A percentile compares a stretch with the other conserved stretches of the same genome.
phyloP scores from a whole-genome alignment of 768 basidiomycete species.

The Tremella fuciformis region DNA sequence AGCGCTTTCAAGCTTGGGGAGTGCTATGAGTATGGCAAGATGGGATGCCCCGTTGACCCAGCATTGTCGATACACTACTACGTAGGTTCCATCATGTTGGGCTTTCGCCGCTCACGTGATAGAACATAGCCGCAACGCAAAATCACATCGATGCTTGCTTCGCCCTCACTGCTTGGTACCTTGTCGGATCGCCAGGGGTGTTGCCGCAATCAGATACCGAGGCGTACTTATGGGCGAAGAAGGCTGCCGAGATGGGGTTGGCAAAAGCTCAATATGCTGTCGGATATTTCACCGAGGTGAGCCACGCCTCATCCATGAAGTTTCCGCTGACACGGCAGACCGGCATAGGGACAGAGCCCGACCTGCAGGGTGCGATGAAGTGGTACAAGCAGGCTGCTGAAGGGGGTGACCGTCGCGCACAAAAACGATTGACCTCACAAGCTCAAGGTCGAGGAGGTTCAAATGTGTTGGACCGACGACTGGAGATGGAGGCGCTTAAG shows the following conservation, averaged over 20 bases:
- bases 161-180: conserved; percentile 97
- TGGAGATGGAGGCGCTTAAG: conserved; percentile 48
- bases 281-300: conserved; percentile 86
- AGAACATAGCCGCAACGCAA: conserved; percentile 98
- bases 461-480: conserved; percentile 35
- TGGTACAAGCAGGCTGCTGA: conserved; percentile 92
- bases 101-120: background rate
- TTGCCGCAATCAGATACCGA: conserved; percentile 98
- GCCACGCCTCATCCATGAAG: conserved; percentile 21
- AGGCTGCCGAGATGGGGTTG: conserved; percentile 85
- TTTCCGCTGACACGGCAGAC: conserved; percentile 54
- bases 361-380: conserved; percentile 56
- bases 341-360: conserved; percentile 56
- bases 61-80: conserved; percentile 99
- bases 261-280: conserved; percentile 97
- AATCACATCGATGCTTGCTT: conserved; percentile 96
- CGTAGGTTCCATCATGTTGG: conserved; percentile 56
- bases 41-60: conserved; percentile 95
- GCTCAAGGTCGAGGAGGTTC: conserved; percentile 54
- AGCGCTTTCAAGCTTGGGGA: conserved; percentile 94
- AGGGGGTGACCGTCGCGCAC: conserved; percentile 87
- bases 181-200: conserved; percentile 95
- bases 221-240: conserved; percentile 95
- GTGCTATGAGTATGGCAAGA: conserved; percentile 98
- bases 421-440: conserved; percentile 68